Percentiles rank a stretch among this genome's conserved stretches.
Conservation (phyloP, 257 asterid genomes). For the Cinchona pubescens region DNA sequence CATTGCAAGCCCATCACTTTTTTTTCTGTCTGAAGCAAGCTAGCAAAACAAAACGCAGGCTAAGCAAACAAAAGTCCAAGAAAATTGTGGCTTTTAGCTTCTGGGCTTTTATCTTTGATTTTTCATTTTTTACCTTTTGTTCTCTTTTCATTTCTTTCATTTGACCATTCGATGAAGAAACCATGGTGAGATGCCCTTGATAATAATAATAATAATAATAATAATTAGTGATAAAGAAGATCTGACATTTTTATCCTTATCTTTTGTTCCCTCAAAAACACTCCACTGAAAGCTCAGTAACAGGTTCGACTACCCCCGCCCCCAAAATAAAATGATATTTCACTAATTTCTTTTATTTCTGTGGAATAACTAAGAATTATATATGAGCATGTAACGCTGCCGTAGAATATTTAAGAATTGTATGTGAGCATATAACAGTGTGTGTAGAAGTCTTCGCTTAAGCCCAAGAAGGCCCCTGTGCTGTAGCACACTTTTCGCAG, state of each 20-base stretch:
- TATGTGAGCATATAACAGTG: not conserved
- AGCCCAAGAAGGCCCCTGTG: not conserved
- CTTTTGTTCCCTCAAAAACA: not conserved
- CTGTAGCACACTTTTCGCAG: too few relatives aligned
- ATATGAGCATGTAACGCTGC: not conserved
- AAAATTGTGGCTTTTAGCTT: not conserved
- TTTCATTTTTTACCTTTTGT: not conserved
- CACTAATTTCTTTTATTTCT: not conserved
- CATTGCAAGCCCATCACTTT: not conserved
- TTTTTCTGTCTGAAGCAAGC: too few relatives aligned
- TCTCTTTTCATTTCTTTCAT: not conserved
- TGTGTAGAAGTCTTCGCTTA: not conserved
- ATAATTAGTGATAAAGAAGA: not conserved
- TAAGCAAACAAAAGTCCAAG: too few relatives aligned
- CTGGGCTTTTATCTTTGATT: not conserved
- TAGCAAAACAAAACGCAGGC: not conserved
- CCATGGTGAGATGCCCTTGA: not conserved
- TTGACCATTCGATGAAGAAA: not conserved
- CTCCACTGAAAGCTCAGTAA: too few relatives aligned
- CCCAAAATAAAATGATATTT: not conserved
- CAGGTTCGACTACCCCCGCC: too few relatives aligned
- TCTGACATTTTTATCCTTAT: not conserved
- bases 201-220: too few relatives aligned
- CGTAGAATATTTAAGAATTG: too few relatives aligned
- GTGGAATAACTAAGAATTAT: not conserved